Evolutionary conservation across 768 basidiomycete species (phyloP).

Genomic region (Phylloporus arenicola): DNA sequence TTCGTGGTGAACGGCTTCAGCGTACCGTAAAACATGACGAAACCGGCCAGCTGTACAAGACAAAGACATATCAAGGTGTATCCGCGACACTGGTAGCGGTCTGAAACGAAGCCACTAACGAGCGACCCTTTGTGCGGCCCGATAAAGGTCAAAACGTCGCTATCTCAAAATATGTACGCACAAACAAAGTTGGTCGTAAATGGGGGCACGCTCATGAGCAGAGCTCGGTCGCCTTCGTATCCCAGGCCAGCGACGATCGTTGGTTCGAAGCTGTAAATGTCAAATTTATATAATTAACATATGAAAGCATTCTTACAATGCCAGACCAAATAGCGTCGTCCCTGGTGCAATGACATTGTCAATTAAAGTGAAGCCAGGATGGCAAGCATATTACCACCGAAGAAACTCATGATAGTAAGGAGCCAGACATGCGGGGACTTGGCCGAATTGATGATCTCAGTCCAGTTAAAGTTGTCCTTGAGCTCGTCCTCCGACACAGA

Average conservation of each 20-base stretch:
- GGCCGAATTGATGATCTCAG: conserved; percentile 45
- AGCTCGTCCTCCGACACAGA: conserved; percentile 38
- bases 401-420: conserved; percentile 45
- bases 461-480: conserved; percentile 50
- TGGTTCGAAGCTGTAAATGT: conserved; percentile 60
- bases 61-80: conserved; percentile 40
- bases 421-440: conserved; percentile 54
- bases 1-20: not conserved
- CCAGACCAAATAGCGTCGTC: conserved; percentile 9
- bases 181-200: conserved; percentile 44
- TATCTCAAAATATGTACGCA: conserved; percentile 22
- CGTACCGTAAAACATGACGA: conserved; percentile 50
- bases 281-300: conserved; percentile 19
- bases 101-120: conserved; percentile 45
- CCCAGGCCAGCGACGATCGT: conserved; percentile 64
- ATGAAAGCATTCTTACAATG: conserved; percentile 18
- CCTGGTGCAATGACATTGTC: conserved; percentile 10
- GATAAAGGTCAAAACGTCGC: not conserved
- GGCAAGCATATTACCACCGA: conserved; percentile 38
- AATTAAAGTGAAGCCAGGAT: not conserved
- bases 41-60: conserved; percentile 43
- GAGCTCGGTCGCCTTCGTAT: conserved; percentile 46
- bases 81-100: conserved; percentile 49
- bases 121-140: conserved; percentile 25
- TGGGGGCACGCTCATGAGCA: conserved; percentile 59